Conservation (phyloP, 2,329 filamentous ascomycete genomes). For the Decorospora gaudefroyi region DNA sequence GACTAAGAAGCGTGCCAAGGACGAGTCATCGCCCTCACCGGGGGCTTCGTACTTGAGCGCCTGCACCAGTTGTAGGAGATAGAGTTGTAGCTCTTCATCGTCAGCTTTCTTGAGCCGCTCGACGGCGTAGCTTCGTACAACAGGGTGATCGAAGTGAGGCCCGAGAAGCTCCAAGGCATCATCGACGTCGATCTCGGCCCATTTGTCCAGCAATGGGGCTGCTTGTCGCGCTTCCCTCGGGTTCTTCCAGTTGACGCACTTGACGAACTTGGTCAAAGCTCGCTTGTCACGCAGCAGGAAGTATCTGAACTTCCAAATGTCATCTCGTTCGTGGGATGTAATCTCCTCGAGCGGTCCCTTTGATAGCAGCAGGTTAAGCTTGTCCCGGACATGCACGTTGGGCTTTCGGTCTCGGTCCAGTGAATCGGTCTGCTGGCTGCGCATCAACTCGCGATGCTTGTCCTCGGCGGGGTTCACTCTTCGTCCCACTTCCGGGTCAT, state of each 20-base stretch:
- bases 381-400: conserved; percentile 92
- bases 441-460: conserved; percentile 89
- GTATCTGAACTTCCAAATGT: conserved; percentile 97
- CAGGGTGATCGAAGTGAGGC: conserved; percentile 84
- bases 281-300: conserved; percentile 87
- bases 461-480: conserved; percentile 92
- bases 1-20: conserved; percentile 86
- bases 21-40: conserved; percentile 74
- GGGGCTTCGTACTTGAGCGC: conserved; percentile 73
- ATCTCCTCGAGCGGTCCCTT: conserved; percentile 91
- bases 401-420: conserved; percentile 94
- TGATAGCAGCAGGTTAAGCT: conserved; percentile 86
- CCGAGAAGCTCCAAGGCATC: conserved; percentile 93
- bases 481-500: conserved; percentile 89
- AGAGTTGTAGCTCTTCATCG: conserved; percentile 87
- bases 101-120: conserved; percentile 88
- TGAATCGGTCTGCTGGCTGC: conserved; percentile 90
- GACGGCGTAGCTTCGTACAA: conserved; percentile 90
- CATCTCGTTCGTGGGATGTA: conserved; percentile 87
- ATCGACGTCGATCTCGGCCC: conserved; percentile 96
- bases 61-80: conserved; percentile 91
- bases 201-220: conserved; percentile 84
- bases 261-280: conserved; percentile 92
- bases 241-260: conserved; percentile 94
- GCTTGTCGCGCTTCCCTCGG: conserved; percentile 83